Percentiles rank a stretch among this genome's conserved stretches.
Evolutionary conservation across 805 yeast genomes (phyloP).

Genomic region (Maudiozyma saulgeensis): DNA sequence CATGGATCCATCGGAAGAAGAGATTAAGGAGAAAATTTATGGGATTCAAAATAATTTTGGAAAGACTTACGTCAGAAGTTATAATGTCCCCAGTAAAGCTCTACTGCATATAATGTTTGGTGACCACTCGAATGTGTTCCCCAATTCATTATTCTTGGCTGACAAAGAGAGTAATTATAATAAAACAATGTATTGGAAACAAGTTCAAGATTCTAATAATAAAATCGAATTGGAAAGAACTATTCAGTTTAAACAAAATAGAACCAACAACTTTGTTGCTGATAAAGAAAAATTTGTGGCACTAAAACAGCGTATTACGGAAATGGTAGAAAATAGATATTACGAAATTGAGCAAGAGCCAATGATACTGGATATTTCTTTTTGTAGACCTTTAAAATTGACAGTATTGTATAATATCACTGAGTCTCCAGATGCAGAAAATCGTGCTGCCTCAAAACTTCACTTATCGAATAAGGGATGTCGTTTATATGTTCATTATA

Average conservation of each 20-base stretch:
- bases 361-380: slow-evolving; percentile 38
- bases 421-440: slow-evolving; percentile 7
- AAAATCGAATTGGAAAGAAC: slow-evolving; percentile 15
- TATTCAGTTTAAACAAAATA: slow-evolving; percentile 21
- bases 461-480: slow-evolving; percentile 6
- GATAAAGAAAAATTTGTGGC: slow-evolving; percentile 5
- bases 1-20: slow-evolving; percentile 2
- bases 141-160: slow-evolving; percentile 11
- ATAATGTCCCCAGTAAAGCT: slow-evolving; percentile 64
- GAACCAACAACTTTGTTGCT: slow-evolving; percentile 15
- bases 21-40: slow-evolving; percentile 6
- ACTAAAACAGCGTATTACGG: slow-evolving; percentile 40
- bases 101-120: slow-evolving; percentile 74
- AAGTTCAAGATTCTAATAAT: slow-evolving; percentile 5
- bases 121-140: slow-evolving; percentile 50
- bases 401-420: slow-evolving; percentile 20
- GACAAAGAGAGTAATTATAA: slow-evolving; percentile 30
- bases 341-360: slow-evolving; percentile 48
- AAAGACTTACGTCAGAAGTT: slow-evolving; percentile 29
- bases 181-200: slow-evolving; percentile 15
- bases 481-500: slow-evolving; percentile 7
- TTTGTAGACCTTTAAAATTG: slow-evolving; percentile 34
- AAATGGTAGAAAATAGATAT: slow-evolving; percentile 42
- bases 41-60: slow-evolving; percentile 30
- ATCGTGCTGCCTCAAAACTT: slow-evolving; percentile 1